phyloP scores from a whole-genome alignment of 1,284 basidiomycete genomes.

The Irpex lacteus region DNA sequence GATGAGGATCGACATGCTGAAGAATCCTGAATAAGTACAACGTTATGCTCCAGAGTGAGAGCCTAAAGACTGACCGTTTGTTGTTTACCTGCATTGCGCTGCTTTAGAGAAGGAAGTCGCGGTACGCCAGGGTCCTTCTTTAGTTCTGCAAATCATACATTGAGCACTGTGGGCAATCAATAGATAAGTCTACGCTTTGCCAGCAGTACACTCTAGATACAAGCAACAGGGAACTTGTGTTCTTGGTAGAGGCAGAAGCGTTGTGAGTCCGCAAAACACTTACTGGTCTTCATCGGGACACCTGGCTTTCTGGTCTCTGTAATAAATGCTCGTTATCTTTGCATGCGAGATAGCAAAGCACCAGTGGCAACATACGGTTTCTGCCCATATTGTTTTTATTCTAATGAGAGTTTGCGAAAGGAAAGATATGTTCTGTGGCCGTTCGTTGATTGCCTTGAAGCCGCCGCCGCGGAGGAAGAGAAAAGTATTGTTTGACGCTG shows the following conservation, averaged over 20 bases:
- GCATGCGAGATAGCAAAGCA: neutral
- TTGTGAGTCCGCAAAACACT: neutral
- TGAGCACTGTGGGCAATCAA: neutral
- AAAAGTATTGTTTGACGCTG: neutral
- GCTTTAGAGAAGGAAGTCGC: constrained; percentile 67
- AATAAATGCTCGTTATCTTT: neutral
- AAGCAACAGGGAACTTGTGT: neutral
- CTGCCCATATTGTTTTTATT: neutral
- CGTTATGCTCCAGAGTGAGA: constrained; percentile 16
- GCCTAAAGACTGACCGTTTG: constrained; percentile 14
- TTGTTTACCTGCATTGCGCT: constrained; percentile 54
- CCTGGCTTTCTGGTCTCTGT: neutral
- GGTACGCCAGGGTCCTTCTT: constrained; percentile 85
- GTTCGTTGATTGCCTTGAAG: neutral
- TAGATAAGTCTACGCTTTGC: neutral
- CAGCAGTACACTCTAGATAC: neutral
- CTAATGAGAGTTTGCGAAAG: too few relatives aligned
- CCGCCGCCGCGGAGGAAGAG: neutral
- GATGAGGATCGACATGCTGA: constrained; percentile 20
- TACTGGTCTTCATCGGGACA: neutral
- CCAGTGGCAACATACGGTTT: neutral
- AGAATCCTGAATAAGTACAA: neutral
- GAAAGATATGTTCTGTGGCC: too few relatives aligned
- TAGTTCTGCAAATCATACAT: constrained; percentile 44
- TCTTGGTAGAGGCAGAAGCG: neutral